Evolutionary conservation across 2,329 filamentous ascomycete species (phyloP).

Genomic region (Graphilbum fragrans): DNA sequence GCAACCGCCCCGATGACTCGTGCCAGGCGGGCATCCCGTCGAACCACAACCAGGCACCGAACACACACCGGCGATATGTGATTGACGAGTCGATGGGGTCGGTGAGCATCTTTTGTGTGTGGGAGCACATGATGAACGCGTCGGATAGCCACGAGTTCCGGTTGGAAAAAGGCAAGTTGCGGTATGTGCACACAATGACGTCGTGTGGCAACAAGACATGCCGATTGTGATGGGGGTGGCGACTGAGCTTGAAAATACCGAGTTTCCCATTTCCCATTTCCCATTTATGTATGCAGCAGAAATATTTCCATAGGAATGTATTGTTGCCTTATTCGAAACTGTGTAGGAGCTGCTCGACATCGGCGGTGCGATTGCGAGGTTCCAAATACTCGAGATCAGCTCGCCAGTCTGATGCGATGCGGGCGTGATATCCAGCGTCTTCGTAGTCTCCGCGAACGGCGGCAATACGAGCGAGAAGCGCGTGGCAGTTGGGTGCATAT

Average conservation of each 20-base stretch:
- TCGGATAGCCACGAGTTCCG: conserved; percentile 8
- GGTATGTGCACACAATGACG: conserved; percentile 9
- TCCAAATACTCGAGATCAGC: neutral
- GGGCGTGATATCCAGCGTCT: neutral
- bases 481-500: neutral
- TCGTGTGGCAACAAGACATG: conserved; percentile 5
- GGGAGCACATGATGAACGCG: conserved; percentile 9
- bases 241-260: too few species aligned
- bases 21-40: conserved; percentile 15
- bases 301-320: neutral
- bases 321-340: neutral
- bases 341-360: neutral
- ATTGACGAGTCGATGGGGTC: conserved; percentile 15
- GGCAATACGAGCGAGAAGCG: conserved; percentile 1
- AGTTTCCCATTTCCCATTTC: too few species aligned
- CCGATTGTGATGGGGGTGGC: conserved; percentile 1
- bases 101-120: conserved; percentile 13
- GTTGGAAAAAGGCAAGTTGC: conserved; percentile 7
- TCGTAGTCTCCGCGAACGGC: neutral
- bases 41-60: conserved; percentile 12
- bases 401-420: neutral
- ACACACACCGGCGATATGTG: conserved; percentile 14
- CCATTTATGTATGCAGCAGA: too few species aligned
- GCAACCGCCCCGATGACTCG: conserved; percentile 8
- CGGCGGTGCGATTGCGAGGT: neutral